Conservation (phyloP, 306 rosid species). For the Lathyrus aphaca region DNA sequence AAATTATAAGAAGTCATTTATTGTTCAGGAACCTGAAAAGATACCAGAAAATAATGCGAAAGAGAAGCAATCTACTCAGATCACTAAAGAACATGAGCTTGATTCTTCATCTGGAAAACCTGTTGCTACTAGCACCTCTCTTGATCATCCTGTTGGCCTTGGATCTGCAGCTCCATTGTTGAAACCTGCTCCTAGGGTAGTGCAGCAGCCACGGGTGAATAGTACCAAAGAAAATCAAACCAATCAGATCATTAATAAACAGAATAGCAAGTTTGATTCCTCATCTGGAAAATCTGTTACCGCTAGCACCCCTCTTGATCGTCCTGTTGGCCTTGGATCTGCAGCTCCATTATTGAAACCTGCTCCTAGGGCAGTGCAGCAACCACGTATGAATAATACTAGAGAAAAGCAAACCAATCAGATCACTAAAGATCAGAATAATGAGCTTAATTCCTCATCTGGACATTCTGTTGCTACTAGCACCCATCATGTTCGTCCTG, state of each 20-base stretch:
- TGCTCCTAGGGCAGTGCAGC: background rate
- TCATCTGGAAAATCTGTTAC: constrained; percentile 35
- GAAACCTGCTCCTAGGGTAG: background rate
- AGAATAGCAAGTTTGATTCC: constrained; percentile 7
- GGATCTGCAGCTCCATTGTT: background rate
- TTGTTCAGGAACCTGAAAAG: constrained; percentile 47
- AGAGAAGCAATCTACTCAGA: background rate
- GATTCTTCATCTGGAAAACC: constrained; percentile 40
- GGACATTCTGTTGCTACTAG: constrained; percentile 53
- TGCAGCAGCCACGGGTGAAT: background rate
- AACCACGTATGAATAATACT: background rate
- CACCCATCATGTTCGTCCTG: constrained; percentile 70
- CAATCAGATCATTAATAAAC: background rate
- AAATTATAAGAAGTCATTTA: background rate
- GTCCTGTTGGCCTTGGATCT: background rate
- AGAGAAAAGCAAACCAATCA: constrained; percentile 25
- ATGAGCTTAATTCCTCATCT: constrained; percentile 43
- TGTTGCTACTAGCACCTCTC: background rate
- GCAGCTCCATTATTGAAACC: background rate
- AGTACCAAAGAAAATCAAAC: background rate
- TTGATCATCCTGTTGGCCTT: background rate
- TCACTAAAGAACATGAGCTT: background rate
- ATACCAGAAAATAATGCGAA: constrained; percentile 23
- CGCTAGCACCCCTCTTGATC: background rate
- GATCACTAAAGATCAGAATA: constrained; percentile 13